Conservation (phyloP, 2,329 filamentous ascomycete genomes). For the Alternaria rosae region DNA sequence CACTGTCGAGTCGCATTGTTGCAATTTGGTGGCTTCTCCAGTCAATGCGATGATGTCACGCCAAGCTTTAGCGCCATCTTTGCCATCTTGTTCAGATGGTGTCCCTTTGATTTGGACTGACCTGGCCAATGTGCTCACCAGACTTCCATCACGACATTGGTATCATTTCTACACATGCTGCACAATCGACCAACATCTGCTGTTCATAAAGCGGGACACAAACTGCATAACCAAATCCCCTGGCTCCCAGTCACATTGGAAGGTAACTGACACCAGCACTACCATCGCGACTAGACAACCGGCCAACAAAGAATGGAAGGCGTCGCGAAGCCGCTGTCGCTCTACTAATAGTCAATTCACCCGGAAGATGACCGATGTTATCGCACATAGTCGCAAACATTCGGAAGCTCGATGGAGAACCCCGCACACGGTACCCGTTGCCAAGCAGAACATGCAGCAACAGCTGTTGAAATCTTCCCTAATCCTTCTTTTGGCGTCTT, state of each 20-base stretch:
- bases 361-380: background rate
- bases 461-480: constrained; percentile 3
- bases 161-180: background rate
- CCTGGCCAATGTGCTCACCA: background rate
- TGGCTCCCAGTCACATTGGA: background rate
- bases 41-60: constrained; percentile 1
- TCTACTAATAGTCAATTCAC: background rate
- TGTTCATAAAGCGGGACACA: background rate
- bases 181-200: background rate
- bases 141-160: background rate
- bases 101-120: background rate
- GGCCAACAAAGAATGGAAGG: background rate
- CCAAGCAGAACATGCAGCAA: constrained; percentile 15
- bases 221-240: background rate
- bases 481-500: constrained; percentile 18
- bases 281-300: background rate
- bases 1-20: background rate
- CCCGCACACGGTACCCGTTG: constrained; percentile 16
- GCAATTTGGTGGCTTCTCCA: background rate
- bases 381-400: background rate
- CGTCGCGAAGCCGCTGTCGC: background rate
- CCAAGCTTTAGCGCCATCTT: background rate
- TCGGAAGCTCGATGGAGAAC: constrained; percentile 6
- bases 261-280: background rate
- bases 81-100: background rate